A percentile compares a stretch with the other conserved stretches of the same genome.
Conservation (phyloP, 2,329 filamentous ascomycete genomes). For the Paecilomyces variotii region DNA sequence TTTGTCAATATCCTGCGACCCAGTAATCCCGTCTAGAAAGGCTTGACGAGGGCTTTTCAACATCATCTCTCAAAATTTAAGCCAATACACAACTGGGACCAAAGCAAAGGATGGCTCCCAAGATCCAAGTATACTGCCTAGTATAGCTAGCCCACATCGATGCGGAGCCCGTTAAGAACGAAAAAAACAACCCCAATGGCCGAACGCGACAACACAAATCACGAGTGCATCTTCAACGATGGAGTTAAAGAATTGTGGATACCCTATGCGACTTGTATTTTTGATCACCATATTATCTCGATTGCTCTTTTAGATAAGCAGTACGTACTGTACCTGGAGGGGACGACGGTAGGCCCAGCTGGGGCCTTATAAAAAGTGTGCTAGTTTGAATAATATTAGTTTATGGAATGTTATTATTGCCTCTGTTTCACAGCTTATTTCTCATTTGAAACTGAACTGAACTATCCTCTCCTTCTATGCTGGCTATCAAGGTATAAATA, state of each 20-base stretch:
- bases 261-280: neutral
- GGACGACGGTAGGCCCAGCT: neutral
- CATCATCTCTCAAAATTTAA: conserved; percentile 1
- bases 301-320: neutral
- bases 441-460: neutral
- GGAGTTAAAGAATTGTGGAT: neutral
- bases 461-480: neutral
- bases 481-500: neutral
- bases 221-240: conserved; percentile 19
- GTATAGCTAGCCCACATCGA: neutral
- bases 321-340: neutral
- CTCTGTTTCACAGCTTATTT: neutral
- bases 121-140: neutral
- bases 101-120: no score
- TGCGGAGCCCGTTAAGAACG: neutral
- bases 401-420: neutral
- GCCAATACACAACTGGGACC: neutral
- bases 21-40: neutral
- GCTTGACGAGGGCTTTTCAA: conserved; percentile 3
- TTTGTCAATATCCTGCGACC: neutral
- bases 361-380: neutral
- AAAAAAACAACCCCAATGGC: neutral
- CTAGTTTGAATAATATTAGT: neutral
- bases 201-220: conserved; percentile 1
- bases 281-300: neutral